These are phyloP conservation scores for Boletus semigastroideus DNA, from an alignment of 1,284 basidiomycete genomes.

Conservation along the genomic window DNA sequence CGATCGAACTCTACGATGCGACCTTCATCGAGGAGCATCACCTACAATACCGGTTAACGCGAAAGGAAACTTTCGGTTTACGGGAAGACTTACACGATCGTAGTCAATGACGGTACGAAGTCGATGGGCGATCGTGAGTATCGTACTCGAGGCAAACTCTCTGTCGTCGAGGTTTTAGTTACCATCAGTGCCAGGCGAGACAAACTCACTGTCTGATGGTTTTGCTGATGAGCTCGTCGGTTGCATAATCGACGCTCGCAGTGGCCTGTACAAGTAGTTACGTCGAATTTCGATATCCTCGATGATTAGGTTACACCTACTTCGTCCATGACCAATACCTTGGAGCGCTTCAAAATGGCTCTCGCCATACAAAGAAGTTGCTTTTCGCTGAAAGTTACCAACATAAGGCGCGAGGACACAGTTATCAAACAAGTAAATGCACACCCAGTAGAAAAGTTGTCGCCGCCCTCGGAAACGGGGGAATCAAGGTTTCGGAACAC, in stretches of 20 bases:
- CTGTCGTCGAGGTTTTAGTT: conserved; percentile 36
- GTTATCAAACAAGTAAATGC: conserved; percentile 11
- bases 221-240: conserved; percentile 58
- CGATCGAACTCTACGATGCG: conserved; percentile 79
- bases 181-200: background rate
- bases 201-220: conserved; percentile 54
- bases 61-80: conserved; percentile 13
- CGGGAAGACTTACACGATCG: conserved; percentile 46
- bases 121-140: conserved; percentile 72
- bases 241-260: conserved; percentile 60
- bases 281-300: background rate
- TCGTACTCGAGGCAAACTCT: conserved; percentile 64
- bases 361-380: conserved; percentile 68
- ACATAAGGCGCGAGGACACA: background rate
- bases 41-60: conserved; percentile 38
- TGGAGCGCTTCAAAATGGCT: conserved; percentile 58
- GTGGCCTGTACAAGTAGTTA: conserved; percentile 18
- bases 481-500: conserved; percentile 88
- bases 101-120: conserved; percentile 70
- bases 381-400: conserved; percentile 43
- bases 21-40: conserved; percentile 88
- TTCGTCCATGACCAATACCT: conserved; percentile 62
- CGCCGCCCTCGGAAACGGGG: conserved; percentile 84
- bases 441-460: conserved; percentile 89
- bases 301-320: conserved; percentile 17